A percentile compares a stretch with the other conserved stretches of the same genome.
Evolutionary conservation across 2,329 filamentous ascomycete genomes (phyloP).

Genomic region (Trichoderma atroviride): DNA sequence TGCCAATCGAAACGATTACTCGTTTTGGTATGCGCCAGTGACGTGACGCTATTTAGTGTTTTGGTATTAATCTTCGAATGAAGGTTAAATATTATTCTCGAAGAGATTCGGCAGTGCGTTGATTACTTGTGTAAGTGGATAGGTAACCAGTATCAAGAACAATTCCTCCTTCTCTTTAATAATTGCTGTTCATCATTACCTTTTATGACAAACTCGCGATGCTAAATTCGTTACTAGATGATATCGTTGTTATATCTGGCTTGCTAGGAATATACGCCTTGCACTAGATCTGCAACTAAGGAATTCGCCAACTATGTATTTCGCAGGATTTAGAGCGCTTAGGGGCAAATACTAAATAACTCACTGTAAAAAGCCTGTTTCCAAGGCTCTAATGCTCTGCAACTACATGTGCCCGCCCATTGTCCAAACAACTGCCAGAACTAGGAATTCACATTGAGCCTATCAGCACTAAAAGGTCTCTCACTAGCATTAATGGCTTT

Average conservation of each 20-base stretch:
- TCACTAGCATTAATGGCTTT: neutral
- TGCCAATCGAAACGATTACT: neutral
- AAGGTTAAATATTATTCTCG: neutral
- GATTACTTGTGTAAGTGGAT: neutral
- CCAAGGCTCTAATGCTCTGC: neutral
- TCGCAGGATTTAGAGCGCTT: neutral
- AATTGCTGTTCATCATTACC: neutral
- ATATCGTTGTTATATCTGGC: neutral
- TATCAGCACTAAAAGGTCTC: neutral
- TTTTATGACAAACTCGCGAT: neutral
- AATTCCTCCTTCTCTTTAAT: no score
- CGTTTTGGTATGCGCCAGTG: constrained; percentile 1
- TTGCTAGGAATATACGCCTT: neutral
- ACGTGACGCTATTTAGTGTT: neutral
- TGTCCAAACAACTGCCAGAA: neutral
- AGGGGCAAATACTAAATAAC: neutral
- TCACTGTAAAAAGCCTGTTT: neutral
- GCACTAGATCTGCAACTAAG: neutral
- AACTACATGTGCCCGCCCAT: neutral
- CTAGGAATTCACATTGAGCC: neutral
- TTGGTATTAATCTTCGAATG: neutral
- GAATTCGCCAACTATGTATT: neutral
- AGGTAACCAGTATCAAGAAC: neutral
- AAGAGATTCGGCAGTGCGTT: neutral
- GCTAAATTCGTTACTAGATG: neutral